Percentiles rank a stretch among this genome's conserved stretches.
Evolutionary conservation across 345 rosid genomes (phyloP).

Genomic region (Bruguiera gymnorhiza): DNA sequence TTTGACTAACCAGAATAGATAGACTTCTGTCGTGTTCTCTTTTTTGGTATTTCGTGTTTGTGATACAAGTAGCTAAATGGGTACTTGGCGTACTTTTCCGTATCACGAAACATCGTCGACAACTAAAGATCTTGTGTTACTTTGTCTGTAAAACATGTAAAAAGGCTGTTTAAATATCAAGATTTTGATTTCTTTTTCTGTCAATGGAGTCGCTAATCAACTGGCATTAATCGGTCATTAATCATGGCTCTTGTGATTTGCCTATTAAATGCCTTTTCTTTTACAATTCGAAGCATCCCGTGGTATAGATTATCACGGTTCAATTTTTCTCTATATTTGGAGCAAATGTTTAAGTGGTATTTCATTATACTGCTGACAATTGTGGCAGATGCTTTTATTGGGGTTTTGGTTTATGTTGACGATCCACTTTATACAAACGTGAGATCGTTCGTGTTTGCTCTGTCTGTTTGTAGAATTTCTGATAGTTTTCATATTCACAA

Average conservation of each 20-base stretch:
- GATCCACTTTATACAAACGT: background rate
- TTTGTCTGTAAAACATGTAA: background rate
- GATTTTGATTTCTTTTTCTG: background rate
- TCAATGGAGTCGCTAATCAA: background rate
- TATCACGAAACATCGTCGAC: conserved; percentile 4
- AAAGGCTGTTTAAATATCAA: background rate
- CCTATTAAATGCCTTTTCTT: too few species aligned
- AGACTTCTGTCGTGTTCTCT: background rate
- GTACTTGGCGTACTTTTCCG: too few species aligned
- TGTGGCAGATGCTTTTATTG: too few species aligned
- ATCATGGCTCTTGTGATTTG: background rate
- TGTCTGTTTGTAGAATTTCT: background rate
- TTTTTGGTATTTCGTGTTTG: background rate
- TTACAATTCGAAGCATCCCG: too few species aligned
- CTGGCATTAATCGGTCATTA: background rate
- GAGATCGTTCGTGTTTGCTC: background rate
- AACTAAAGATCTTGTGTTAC: background rate
- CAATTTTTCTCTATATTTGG: too few species aligned
- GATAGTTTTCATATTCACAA: background rate
- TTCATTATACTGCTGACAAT: too few species aligned
- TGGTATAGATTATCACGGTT: too few species aligned
- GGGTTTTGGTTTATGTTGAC: too few species aligned
- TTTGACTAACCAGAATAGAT: background rate
- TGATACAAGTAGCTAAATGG: background rate
- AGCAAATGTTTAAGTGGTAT: too few species aligned